Percentiles rank a stretch among this genome's conserved stretches.
phyloP scores from a whole-genome alignment of 2,329 filamentous ascomycete species.

The Microdochium bolleyi region DNA sequence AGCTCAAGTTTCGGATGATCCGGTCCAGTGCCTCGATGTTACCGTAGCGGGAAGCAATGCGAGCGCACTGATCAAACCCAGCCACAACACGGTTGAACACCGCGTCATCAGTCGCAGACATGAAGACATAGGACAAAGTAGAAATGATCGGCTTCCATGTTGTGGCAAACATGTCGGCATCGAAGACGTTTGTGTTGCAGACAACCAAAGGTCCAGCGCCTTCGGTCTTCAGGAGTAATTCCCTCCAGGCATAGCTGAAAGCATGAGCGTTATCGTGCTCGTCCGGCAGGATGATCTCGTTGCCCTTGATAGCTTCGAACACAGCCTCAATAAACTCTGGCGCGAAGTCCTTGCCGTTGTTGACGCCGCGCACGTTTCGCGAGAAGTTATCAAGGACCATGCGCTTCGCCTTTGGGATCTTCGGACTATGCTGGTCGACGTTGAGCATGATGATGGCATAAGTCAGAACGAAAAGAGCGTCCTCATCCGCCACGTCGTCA shows the following conservation, averaged over 20 bases:
- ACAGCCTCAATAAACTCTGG: conserved; percentile 78
- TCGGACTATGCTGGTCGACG: conserved; percentile 93
- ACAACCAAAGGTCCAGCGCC: conserved; percentile 65
- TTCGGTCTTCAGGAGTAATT: conserved; percentile 78
- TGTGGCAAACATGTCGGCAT: conserved; percentile 94
- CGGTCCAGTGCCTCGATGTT: conserved; percentile 84
- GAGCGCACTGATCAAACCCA: conserved; percentile 92
- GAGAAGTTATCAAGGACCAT: conserved; percentile 83
- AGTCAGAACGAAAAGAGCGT: conserved; percentile 81
- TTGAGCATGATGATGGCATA: conserved; percentile 98
- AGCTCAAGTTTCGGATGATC: conserved; percentile 82
- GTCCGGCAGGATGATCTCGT: conserved; percentile 94
- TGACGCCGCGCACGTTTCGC: conserved; percentile 84
- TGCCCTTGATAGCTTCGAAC: conserved; percentile 82
- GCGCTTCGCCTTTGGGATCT: conserved; percentile 67
- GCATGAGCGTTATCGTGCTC: conserved; percentile 96
- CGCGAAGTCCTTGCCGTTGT: conserved; percentile 76
- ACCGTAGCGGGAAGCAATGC: conserved; percentile 79
- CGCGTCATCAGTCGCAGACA: conserved; percentile 93
- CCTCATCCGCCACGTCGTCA: conserved; percentile 72
- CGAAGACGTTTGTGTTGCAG: conserved; percentile 89
- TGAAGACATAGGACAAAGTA: conserved; percentile 95
- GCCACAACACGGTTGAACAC: conserved; percentile 91
- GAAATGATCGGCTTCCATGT: conserved; percentile 95
- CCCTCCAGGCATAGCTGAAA: conserved; percentile 97